Evolutionary conservation across 352 stramenopile species (phyloP).

Genomic region (Thalassiosira ordinaria): DNA sequence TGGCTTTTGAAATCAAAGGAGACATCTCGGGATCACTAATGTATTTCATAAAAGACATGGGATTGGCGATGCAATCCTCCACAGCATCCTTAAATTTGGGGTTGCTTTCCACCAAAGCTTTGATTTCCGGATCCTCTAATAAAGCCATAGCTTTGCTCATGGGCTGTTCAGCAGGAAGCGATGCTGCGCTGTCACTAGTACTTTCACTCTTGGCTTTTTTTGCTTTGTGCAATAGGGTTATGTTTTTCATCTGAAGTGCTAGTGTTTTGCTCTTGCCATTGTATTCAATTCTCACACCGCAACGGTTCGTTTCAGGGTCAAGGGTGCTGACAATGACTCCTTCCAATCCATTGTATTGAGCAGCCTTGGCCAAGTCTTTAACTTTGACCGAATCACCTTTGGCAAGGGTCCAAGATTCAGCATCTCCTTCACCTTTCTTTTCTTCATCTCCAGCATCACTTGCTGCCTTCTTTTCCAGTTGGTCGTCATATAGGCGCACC

Average conservation of each 20-base stretch:
- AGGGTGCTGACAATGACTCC: slow-evolving; percentile 40
- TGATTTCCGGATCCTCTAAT: slow-evolving; percentile 56
- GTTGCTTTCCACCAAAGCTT: slow-evolving; percentile 40
- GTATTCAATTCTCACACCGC: slow-evolving; percentile 46
- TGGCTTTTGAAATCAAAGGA: slow-evolving; percentile 56
- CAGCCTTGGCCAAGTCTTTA: slow-evolving; percentile 35
- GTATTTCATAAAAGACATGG: slow-evolving; percentile 58
- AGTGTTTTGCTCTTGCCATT: slow-evolving; percentile 49
- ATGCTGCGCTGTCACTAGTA: background rate
- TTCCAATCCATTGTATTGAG: slow-evolving; percentile 57
- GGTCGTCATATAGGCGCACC: slow-evolving; percentile 41
- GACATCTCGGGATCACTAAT: slow-evolving; percentile 55
- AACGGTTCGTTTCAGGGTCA: slow-evolving; percentile 51
- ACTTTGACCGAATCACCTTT: slow-evolving; percentile 51
- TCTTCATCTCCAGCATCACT: slow-evolving; percentile 9
- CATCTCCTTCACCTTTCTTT: slow-evolving; percentile 10
- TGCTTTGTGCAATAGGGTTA: slow-evolving; percentile 38
- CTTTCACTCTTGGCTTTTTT: slow-evolving; percentile 46
- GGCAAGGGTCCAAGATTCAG: slow-evolving; percentile 29
- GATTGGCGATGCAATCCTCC: slow-evolving; percentile 52
- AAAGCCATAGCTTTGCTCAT: slow-evolving; percentile 47
- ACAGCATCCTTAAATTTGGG: slow-evolving; percentile 53
- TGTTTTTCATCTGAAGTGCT: slow-evolving; percentile 51
- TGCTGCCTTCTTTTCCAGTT: slow-evolving; percentile 2
- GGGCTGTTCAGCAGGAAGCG: background rate